A percentile compares a stretch with the other conserved stretches of the same genome.
These are phyloP conservation scores for Cutaneotrichosporon cutaneum DNA, from an alignment of 1,284 basidiomycete species.

Conservation along the genomic window DNA sequence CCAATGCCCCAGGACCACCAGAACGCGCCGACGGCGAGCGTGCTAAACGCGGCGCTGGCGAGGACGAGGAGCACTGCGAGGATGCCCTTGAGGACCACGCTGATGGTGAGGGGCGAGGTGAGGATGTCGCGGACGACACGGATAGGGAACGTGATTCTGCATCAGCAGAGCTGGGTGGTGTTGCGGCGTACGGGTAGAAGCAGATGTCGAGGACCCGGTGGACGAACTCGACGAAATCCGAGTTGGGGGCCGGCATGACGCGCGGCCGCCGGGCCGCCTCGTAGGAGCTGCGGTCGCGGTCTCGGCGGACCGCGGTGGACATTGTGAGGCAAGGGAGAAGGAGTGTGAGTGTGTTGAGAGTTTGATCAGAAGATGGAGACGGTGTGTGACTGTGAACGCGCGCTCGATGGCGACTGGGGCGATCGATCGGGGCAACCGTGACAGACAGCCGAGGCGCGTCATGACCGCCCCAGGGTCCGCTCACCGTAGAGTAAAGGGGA, in stretches of 20 bases:
- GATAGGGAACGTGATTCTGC: slow-evolving; percentile 43
- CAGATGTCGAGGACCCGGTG: slow-evolving; percentile 28
- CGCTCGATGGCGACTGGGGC: background rate
- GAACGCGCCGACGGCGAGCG: slow-evolving; percentile 50
- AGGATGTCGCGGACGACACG: slow-evolving; percentile 36
- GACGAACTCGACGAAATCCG: slow-evolving; percentile 46
- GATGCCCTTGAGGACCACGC: slow-evolving; percentile 40
- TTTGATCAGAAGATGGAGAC: background rate
- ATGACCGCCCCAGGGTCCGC: background rate
- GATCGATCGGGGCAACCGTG: too few relatives aligned
- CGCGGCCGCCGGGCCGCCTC: background rate
- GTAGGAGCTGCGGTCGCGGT: slow-evolving; percentile 4
- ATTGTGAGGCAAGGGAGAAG: background rate
- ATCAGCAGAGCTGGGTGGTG: slow-evolving; percentile 8
- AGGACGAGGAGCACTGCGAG: slow-evolving; percentile 41
- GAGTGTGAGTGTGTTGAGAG: background rate
- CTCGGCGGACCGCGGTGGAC: slow-evolving; percentile 7
- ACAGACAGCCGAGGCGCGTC: too few relatives aligned
- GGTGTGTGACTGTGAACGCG: background rate
- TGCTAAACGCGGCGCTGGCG: slow-evolving; percentile 41
- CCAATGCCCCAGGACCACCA: slow-evolving; percentile 52
- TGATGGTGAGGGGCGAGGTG: slow-evolving; percentile 49
- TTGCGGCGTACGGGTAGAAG: slow-evolving; percentile 42
- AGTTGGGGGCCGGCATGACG: slow-evolving; percentile 10
- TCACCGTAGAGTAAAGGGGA: too few relatives aligned